Evolutionary conservation across 1,284 basidiomycete species (phyloP).

Genomic region (Papiliotrema nemorosa): DNA sequence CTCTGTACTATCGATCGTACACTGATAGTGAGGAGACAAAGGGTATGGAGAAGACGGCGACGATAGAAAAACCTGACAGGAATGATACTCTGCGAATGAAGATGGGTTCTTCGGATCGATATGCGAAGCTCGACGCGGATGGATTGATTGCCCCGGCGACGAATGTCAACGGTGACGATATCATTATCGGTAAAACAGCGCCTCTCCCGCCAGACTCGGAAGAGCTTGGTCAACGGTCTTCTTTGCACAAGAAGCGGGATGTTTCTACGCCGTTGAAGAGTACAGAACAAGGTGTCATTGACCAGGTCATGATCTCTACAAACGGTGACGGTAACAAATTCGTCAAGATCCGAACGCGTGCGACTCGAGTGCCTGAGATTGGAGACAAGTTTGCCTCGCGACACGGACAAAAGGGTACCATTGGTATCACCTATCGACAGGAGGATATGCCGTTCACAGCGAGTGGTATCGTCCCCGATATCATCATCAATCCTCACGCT

Average conservation of each 20-base stretch:
- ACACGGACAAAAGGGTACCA: conserved; percentile 99
- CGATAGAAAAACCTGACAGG: conserved; percentile 94
- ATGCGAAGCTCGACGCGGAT: conserved; percentile 96
- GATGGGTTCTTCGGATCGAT: conserved; percentile 72
- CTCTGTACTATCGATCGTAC: conserved; percentile 97
- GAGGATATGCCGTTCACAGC: conserved; percentile 99
- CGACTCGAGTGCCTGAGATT: conserved; percentile 92
- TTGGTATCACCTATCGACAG: conserved; percentile 97
- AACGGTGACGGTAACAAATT: conserved; percentile 96
- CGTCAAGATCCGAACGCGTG: conserved; percentile 94
- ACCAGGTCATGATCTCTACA: conserved; percentile 95
- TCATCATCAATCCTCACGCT: conserved; percentile 98
- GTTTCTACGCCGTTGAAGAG: conserved; percentile 97
- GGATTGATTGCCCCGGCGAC: conserved; percentile 94
- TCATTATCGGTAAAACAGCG: conserved; percentile 98
- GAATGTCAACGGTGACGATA: conserved; percentile 93
- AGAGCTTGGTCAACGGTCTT: conserved; percentile 90
- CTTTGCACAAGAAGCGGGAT: conserved; percentile 85
- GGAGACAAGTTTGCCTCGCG: conserved; percentile 99
- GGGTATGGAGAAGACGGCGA: conserved; percentile 85
- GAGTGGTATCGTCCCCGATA: conserved; percentile 92
- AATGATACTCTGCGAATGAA: conserved; percentile 95
- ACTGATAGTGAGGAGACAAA: conserved; percentile 98
- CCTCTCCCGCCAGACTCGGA: conserved; percentile 95
- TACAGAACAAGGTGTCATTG: conserved; percentile 95